Evolutionary conservation across 2,329 filamentous ascomycete genomes (phyloP), one percentile per base, ranked within the genome.

Genomic region (Neoscytalidium dimidiatum): DNA sequence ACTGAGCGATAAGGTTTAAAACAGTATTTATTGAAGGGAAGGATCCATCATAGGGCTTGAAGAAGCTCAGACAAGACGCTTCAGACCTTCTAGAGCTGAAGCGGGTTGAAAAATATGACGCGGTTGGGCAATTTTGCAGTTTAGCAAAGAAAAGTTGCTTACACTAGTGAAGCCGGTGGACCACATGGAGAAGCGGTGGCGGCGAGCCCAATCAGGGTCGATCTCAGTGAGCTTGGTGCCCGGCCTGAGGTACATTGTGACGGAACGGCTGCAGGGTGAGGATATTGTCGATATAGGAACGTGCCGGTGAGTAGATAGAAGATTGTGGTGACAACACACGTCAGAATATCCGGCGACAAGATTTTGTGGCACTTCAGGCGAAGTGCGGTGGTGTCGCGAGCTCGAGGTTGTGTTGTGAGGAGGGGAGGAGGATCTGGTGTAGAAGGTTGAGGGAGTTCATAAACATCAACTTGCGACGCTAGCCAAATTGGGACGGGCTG

Each of bases 381-480:
- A 57, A 58, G 56, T 9, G 56, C 56, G 41, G 5, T 46, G 56
- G 28, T 46, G 56, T 23, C 56, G 41, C 38, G 28, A 33, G n/a
- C 56, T 46, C 41, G 28, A 46, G 56, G 41, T 46, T 60, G n/a
- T 46, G 56, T 46, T 60, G 38, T 60, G 41, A 21, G 9, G 56
- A 46, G 23, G 35, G 31, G 31, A 41, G 4, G 33, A 44, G 23
- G 33, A 28, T 41, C 35, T n/a, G 35, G 43, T 29, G 53, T 23
- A n/a, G 28, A 19, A 57, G 35, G 33, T 29, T 35, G 23, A 43
- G 6, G 35, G 14, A 33, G 26, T 9, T 6, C 19, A 29, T 31
- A 57, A 43, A 57, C 53, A 57, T 7, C 5, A 14, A 43, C 35
- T 8, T 43, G 26, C 53, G 53, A 43, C 53, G 23, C 53, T 57